Evolutionary conservation across 1,139 yeast species (phyloP), one percentile per base, ranked within the genome.

Genomic region (Lodderomyces jiufengensis): DNA sequence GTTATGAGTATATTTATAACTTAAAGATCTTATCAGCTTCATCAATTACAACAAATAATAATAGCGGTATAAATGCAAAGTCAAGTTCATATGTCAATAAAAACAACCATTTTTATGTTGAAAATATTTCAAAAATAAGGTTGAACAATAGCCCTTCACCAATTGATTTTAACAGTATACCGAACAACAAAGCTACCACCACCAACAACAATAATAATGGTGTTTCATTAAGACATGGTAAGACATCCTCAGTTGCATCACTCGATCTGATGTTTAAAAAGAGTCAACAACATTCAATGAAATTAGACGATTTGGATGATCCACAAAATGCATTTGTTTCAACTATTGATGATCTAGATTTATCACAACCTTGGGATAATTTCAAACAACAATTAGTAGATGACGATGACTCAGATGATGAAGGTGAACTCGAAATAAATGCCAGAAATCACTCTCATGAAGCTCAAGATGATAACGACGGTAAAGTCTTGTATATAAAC

Each of bases 1-100:
- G 64, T 36, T 73, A 73, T 48, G 74, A 69, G 43, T 55, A 56
- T 47, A 54, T 48, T 42, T 61, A 51, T 42, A 60, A 55, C 33
- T 49, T 51, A 24, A 38, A 39, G 13, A 29, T 39, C 2, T 21
- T 27, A 7, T 3, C 30, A 10, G 13, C 27, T 2, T 24, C 27
- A 3, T 26, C 22, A 18, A 22, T n/a, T 18, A 3, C 16, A n/a
- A 8, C 23, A 15, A 21, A 26, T 14, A n/a, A n/a, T n/a, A n/a
- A n/a, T n/a, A n/a, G n/a, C n/a, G n/a, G n/a, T n/a, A n/a, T 7
- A 18, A 18, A 5, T 18, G 5, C 20, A 5, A 18, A 18, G 20
- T 5, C 20, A 18, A 7, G 7, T 18, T 18, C 20, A 18, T 18
- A 5, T 7, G 7, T 18, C 5, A 18, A 18, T 18, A 18, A 18